A percentile compares a stretch with the other conserved stretches of the same genome.
Conservation (phyloP, 352 stramenopile species). For the Globisporangium parvum region DNA sequence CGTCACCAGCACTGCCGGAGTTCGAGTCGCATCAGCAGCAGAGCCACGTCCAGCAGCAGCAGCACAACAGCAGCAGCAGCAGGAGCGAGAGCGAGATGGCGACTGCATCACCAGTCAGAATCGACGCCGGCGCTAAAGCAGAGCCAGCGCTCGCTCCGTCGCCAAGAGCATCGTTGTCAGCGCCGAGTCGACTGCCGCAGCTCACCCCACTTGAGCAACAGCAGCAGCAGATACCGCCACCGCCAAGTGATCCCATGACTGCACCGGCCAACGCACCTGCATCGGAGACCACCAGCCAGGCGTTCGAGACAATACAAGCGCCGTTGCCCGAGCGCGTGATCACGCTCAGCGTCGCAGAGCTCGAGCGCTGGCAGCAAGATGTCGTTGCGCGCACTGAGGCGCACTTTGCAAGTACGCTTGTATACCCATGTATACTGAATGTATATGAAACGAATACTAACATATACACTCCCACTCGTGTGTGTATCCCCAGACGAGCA, state of each 20-base stretch:
- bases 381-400: conserved; percentile 57
- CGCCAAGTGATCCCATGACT: no score
- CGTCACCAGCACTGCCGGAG: no score
- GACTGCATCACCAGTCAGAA: no score
- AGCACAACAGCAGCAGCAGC: not conserved
- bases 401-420: conserved; percentile 49
- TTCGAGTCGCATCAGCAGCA: no score
- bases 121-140: no score
- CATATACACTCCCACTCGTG: not conserved
- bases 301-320: not conserved
- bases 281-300: no score
- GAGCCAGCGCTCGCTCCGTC: no score
- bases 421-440: not conserved
- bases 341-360: conserved; percentile 43
- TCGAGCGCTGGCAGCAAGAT: conserved; percentile 57
- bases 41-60: no score
- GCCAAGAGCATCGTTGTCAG: no score
- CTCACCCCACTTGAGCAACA: not conserved
- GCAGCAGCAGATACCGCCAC: not conserved
- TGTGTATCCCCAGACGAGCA: conserved; percentile 42
- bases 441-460: not conserved
- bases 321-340: conserved; percentile 20
- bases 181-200: no score
- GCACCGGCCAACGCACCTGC: no score
- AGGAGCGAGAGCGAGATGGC: not conserved